Percentiles rank a stretch among this genome's conserved stretches.
These are phyloP conservation scores for Sporothrix luriei DNA, from an alignment of 2,329 filamentous ascomycete species.

Conservation along the genomic window DNA sequence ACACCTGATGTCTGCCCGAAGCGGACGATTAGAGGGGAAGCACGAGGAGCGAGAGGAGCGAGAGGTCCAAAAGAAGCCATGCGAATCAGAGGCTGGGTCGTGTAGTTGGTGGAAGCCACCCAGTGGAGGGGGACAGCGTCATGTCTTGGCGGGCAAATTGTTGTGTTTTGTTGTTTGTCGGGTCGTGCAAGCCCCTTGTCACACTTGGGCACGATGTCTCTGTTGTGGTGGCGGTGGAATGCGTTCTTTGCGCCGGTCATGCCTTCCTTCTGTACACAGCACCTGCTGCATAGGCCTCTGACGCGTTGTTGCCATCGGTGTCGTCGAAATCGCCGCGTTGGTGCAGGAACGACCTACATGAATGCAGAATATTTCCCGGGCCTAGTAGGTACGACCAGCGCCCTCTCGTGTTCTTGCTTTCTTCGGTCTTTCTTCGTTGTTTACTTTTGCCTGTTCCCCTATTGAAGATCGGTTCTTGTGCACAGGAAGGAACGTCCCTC, in stretches of 20 bases:
- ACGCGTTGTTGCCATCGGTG: background rate
- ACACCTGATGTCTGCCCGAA: conserved; percentile 1
- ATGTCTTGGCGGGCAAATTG: background rate
- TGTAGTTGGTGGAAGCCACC: background rate
- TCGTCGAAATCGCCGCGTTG: background rate
- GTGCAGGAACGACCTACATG: conserved; percentile 8
- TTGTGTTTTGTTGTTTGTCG: background rate
- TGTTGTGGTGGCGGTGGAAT: conserved; percentile 3
- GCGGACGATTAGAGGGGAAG: background rate
- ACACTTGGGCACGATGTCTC: conserved; percentile 8
- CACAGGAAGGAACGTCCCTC: conserved; percentile 8
- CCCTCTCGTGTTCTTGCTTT: background rate
- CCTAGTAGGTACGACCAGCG: background rate
- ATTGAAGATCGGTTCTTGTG: background rate
- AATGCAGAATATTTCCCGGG: background rate
- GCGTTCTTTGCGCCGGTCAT: background rate
- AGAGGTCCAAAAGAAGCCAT: background rate
- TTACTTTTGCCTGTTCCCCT: background rate
- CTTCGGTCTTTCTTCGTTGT: background rate
- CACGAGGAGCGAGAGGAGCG: background rate
- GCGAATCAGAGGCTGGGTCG: background rate
- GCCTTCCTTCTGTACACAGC: conserved; percentile 1
- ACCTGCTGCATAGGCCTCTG: background rate
- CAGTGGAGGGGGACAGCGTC: background rate
- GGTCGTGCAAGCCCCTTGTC: conserved; percentile 21